These are phyloP conservation scores for Coniosporium apollinis DNA, from an alignment of 495 filamentous ascomycete genomes.

Conservation along the genomic window DNA sequence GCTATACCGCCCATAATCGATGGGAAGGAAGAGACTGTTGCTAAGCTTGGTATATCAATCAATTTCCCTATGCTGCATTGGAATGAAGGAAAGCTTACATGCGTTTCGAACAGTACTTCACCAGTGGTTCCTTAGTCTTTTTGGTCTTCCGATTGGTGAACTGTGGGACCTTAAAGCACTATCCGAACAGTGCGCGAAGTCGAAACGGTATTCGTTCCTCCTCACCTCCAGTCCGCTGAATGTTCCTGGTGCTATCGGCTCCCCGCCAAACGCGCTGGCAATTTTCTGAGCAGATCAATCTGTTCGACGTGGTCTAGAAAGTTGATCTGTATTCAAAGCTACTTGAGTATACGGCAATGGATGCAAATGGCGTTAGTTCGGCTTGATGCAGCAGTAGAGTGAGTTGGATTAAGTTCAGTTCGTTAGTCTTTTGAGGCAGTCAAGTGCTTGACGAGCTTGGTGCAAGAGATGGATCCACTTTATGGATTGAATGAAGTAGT, in stretches of 20 bases:
- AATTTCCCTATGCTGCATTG: neutral
- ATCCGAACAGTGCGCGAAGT: slow-evolving; percentile 30
- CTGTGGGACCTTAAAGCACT: slow-evolving; percentile 43
- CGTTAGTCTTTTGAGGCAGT: too few relatives aligned
- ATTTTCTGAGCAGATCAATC: slow-evolving; percentile 20
- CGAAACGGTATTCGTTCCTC: slow-evolving; percentile 14
- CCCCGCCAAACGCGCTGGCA: slow-evolving; percentile 21
- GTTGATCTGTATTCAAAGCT: too few relatives aligned
- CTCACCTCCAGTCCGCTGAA: slow-evolving; percentile 15
- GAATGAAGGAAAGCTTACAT: slow-evolving; percentile 2
- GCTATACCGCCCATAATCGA: slow-evolving; percentile 17
- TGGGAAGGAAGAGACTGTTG: slow-evolving; percentile 9
- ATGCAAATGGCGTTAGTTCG: too few relatives aligned
- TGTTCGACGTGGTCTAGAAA: too few relatives aligned
- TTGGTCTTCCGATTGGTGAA: slow-evolving; percentile 41
- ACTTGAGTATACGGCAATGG: too few relatives aligned
- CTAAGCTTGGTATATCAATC: slow-evolving; percentile 4
- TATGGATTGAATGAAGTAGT: too few relatives aligned
- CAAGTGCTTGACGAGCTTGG: too few relatives aligned
- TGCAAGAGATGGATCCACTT: too few relatives aligned
- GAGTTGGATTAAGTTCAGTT: too few relatives aligned
- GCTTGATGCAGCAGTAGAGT: too few relatives aligned
- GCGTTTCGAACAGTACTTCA: slow-evolving; percentile 22
- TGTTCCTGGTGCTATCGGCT: slow-evolving; percentile 15
- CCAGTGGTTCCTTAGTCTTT: slow-evolving; percentile 25